Percentiles rank a stretch among this genome's conserved stretches.
phyloP scores from a whole-genome alignment of 2,329 filamentous ascomycete species.

The Thelonectria rubi region DNA sequence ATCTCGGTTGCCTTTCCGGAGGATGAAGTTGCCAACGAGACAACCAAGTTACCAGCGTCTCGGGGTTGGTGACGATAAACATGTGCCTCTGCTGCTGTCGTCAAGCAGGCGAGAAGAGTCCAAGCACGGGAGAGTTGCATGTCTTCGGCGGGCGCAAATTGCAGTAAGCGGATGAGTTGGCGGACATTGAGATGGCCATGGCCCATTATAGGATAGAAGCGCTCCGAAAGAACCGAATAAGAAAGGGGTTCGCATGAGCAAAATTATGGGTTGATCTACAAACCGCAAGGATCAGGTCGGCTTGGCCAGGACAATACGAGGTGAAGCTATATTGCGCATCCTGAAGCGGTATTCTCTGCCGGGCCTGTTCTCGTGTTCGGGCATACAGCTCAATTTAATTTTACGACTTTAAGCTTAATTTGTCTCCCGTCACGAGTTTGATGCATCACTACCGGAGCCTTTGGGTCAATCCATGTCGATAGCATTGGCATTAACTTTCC shows the following conservation, averaged over 20 bases:
- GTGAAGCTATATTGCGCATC: not conserved
- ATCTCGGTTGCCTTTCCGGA: conserved; percentile 15
- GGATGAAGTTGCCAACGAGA: not conserved
- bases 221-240: not conserved
- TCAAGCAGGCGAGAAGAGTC: not conserved
- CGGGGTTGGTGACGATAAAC: not conserved
- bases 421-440: not conserved
- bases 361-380: not conserved
- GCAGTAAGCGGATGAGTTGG: no score
- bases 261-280: not conserved
- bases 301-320: not conserved
- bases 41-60: not conserved
- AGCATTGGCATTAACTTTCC: no score
- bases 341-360: not conserved
- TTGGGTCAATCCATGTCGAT: no score
- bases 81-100: not conserved
- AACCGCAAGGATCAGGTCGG: not conserved
- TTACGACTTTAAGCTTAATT: not conserved
- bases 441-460: no score
- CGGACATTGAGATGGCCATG: no score
- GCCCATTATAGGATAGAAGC: no score
- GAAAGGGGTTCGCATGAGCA: not conserved
- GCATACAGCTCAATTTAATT: not conserved
- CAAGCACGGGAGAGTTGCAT: conserved; percentile 1
- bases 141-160: not conserved